Evolutionary conservation across 2,329 filamentous ascomycete genomes (phyloP), one percentile per base, ranked within the genome.

Genomic region (Mollisiaceae sp.): DNA sequence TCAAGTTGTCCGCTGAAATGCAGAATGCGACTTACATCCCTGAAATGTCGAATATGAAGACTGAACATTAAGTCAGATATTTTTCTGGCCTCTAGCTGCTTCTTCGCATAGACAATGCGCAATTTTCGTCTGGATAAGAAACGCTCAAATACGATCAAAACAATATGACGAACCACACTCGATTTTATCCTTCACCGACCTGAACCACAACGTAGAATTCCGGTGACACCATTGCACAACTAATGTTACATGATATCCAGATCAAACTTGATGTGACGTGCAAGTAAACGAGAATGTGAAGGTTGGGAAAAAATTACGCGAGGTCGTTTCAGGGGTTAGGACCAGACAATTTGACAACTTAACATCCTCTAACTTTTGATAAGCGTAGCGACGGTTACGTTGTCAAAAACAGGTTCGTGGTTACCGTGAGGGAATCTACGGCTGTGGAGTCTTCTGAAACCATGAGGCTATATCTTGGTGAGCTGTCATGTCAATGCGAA

Each of bases 401-500:
- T 45, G 43, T 20, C 43, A 45, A 8, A n/a, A 45, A 2, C 43
- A 18, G 43, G 5, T 12, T 45, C 8, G n/a, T n/a, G 14, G 43
- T 8, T 45, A 45, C 20, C 43, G 43, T 55, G n/a, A 41, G 56
- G 56, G 38, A 59, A 27, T 45, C 8, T 24, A 20, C n/a, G 4
- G 56, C 1, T 59, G n/a, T 59, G 41, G 36, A 43, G 38, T 38
- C 24, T 41, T 15, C 8, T 59, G 36, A 43, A 59, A 8, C 43
- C 35, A 43, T 59, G 14, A 41, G 22, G 38, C 38, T 45, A 8
- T 59, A 22, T 15, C n/a, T 43, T 11, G n/a, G 9, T 24, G 41
- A 39, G 39, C n/a, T 59, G 56, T 59, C 56, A 15, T 27, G 32
- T 27, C 35, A 59, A 59, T 20, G 35, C 6, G 38, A 45, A 20